These are phyloP conservation scores for Parastagonospora avenae DNA, from an alignment of 2,329 filamentous ascomycete genomes.

Conservation along the genomic window DNA sequence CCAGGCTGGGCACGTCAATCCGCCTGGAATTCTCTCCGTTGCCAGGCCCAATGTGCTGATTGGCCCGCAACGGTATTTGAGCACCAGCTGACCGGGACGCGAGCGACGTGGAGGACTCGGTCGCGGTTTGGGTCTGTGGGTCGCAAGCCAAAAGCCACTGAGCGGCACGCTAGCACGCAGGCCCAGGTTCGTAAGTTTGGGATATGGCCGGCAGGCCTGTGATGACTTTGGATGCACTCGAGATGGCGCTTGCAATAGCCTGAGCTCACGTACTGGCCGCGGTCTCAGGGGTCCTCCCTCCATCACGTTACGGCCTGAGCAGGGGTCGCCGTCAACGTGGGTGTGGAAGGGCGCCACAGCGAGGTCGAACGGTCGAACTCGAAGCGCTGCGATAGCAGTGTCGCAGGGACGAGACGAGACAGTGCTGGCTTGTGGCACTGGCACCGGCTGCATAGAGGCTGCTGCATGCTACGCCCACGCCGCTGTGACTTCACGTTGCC, in stretches of 20 bases:
- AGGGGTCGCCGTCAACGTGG: neutral
- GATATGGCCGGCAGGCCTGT: slow-evolving; percentile 27
- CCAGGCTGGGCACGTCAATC: neutral
- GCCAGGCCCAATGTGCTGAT: slow-evolving; percentile 18
- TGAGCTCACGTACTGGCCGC: slow-evolving; percentile 17
- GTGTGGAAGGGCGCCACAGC: slow-evolving; percentile 12
- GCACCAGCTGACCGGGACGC: slow-evolving; percentile 30
- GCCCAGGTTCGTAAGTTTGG: slow-evolving; percentile 18
- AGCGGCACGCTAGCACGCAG: slow-evolving; percentile 16
- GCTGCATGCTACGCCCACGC: slow-evolving; percentile 16
- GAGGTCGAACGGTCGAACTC: neutral
- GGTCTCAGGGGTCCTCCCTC: slow-evolving; percentile 10
- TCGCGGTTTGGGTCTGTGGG: slow-evolving; percentile 13
- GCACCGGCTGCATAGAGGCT: slow-evolving; percentile 16
- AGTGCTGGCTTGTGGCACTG: slow-evolving; percentile 6
- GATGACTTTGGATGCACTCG: slow-evolving; percentile 11
- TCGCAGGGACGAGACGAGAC: neutral
- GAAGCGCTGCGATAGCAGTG: neutral
- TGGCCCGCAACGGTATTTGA: slow-evolving; percentile 20
- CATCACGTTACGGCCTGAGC: slow-evolving; percentile 1
- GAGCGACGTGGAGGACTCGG: slow-evolving; percentile 11
- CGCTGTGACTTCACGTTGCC: slow-evolving; percentile 7
- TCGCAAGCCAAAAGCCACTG: slow-evolving; percentile 19
- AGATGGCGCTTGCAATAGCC: slow-evolving; percentile 25
- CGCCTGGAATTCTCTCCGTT: slow-evolving; percentile 11